Base-by-base conservation (phyloP, 768 basidiomycete species). In the Termitomyces titanicus region DNA sequence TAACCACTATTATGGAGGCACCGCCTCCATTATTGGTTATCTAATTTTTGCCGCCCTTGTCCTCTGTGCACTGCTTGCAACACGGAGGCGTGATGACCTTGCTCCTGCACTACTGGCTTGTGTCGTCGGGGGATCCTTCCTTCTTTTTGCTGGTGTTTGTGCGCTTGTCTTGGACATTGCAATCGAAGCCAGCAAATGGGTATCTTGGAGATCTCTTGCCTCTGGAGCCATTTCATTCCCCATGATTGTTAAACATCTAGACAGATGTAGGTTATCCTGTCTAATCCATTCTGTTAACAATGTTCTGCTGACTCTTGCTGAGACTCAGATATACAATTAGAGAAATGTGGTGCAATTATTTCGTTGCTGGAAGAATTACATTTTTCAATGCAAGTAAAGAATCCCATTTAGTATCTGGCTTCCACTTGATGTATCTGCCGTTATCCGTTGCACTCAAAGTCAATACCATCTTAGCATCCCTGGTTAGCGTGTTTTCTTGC, bases 1-100 rank as follows among this genome's bases (percentile, higher is more conserved):
- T 84, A 84, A 84, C 76, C 77, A 77, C 77, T 79, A 79, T 79
- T 79, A 79, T 79, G 75, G 72, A 69, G 74, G 73, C 78, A 78
- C 74, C 70, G 77, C 73, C 73, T 72, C 73, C 73, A 78, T 77
- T 78, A 34, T 60, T 77, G 77, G 77, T 79, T 79, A 79, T 79
- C 75, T 78, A 72, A 79, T 79, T 79, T 79, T 79, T 79, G 76
- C 69, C 70, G 72, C 76, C 75, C 65, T 54, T 54, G 76, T 58
- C 64, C 67, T 61, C 71, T 64, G 72, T 70, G 79, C 79, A 79
- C 80, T 81, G 79, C 79, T 81, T 79, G 78, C 78, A 81, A 73
- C 79, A 70, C 63, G 68, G 64, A 68, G 72, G 65, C 74, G 67
- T 57, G 79, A 81, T 80, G 79, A 80, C 79, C 77, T 77, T 75